Base-by-base conservation (phyloP, 2,329 filamentous ascomycete species). In the Chaetomium sp. region DNA sequence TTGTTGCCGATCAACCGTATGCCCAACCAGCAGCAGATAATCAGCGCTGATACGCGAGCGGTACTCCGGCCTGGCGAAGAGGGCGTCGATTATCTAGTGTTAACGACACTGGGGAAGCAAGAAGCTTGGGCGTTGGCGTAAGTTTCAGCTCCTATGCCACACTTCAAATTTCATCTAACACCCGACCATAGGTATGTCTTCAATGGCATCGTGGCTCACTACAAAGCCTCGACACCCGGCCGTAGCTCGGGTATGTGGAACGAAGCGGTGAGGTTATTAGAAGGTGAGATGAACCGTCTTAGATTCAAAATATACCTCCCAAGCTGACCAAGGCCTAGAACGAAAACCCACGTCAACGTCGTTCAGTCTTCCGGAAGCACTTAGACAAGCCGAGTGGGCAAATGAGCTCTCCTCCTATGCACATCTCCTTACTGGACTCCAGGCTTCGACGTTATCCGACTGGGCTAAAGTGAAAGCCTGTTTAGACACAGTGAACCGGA, bases 381-480 rank as follows among this genome's bases (percentile, higher is more conserved):
- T 84, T 34, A 71, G 76, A 59, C 76, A 84, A 47, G 76, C 80
- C 8, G 76, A 80, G 58, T 90, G 86, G 85, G 80, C 85, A 50
- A 77, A 74, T 54, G 78, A 84, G 52, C 75, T 89, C 6, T 80
- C 83, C 57, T 85, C 82, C 67, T 87, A 89, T 60, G 76, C 90
- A 38, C 80, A 86, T 50, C 77, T 90, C n/a, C 78, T 91, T 14
- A 80, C 86, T 33, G 84, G 85, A 3, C 79, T 94, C 50, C 77
- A 87, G 54, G 78, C 83, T 1, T 88, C 86, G 46, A 85, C 83
- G 43, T 81, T 85, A 49, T 87, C 85, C 43, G 82, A 89, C 58
- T 91, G 87, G 84, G 71, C 77, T 9, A 76, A 77, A 44, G 87
- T 88, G 4, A 79, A 76, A 63, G 73, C 81, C 56, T 79, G 76